Evolutionary conservation across 2,329 filamentous ascomycete genomes (phyloP).

Genomic region (Cordyceps fumosorosea): DNA sequence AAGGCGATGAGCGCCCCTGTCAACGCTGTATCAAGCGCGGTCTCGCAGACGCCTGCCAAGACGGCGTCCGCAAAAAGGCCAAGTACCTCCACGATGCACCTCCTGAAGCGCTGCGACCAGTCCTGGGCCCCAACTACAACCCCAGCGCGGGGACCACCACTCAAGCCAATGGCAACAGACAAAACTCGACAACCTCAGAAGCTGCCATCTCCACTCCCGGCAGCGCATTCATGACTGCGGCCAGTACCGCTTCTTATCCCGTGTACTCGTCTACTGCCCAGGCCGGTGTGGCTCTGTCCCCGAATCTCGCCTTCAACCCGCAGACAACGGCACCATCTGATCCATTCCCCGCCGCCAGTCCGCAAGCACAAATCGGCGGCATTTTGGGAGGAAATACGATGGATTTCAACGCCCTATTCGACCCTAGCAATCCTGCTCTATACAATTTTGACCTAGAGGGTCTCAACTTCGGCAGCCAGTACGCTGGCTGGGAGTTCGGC

Average conservation of each 20-base stretch:
- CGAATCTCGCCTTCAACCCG: conserved; percentile 49
- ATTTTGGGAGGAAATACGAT: conserved; percentile 45
- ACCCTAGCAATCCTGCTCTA: conserved; percentile 82
- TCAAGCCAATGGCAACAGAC: conserved; percentile 39
- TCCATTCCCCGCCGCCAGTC: conserved; percentile 56
- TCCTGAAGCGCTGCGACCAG: conserved; percentile 80
- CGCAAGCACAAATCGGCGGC: conserved; percentile 39
- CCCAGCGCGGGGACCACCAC: conserved; percentile 41
- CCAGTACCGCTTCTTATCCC: conserved; percentile 40
- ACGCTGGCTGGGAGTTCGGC: conserved; percentile 89
- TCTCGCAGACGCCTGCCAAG: conserved; percentile 84
- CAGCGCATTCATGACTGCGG: conserved; percentile 43
- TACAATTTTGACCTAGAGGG: conserved; percentile 96
- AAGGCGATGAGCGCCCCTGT: conserved; percentile 93
- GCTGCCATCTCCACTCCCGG: conserved; percentile 35
- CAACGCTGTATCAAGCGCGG: conserved; percentile 90
- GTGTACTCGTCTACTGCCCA: conserved; percentile 43
- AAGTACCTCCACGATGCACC: conserved; percentile 98
- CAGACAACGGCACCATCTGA: conserved; percentile 71
- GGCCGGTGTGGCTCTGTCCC: conserved; percentile 39
- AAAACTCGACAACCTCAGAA: conserved; percentile 38
- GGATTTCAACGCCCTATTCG: conserved; percentile 63
- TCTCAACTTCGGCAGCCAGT: conserved; percentile 84
- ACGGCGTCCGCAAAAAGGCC: conserved; percentile 96
- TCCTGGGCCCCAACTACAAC: conserved; percentile 66